Percentiles rank a stretch among this genome's conserved stretches.
Conservation (phyloP, 2,329 filamentous ascomycete species). For the Fusarium sp. region DNA sequence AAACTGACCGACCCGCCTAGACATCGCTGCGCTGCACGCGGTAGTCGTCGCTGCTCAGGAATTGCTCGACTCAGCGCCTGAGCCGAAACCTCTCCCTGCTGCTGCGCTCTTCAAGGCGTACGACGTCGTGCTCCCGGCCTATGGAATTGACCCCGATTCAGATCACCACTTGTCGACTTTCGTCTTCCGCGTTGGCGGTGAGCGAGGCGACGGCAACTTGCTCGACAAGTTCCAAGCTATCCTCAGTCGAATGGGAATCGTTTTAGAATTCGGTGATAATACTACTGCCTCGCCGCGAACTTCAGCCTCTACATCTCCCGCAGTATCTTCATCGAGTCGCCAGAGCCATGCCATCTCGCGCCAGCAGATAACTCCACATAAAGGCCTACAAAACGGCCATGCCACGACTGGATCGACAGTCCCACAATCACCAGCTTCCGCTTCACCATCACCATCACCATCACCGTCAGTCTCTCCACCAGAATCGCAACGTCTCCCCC, state of each 20-base stretch:
- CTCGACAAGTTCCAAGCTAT: slow-evolving; percentile 76
- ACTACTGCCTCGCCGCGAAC: slow-evolving; percentile 38
- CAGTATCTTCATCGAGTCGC: slow-evolving; percentile 33
- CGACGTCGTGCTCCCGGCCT: slow-evolving; percentile 75
- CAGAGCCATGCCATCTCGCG: slow-evolving; percentile 13
- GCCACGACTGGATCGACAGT: slow-evolving; percentile 1
- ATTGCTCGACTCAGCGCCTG: slow-evolving; percentile 64
- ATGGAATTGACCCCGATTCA: slow-evolving; percentile 76
- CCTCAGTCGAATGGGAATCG: slow-evolving; percentile 74
- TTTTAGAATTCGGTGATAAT: slow-evolving; percentile 67
- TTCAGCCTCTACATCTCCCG: slow-evolving; percentile 38
- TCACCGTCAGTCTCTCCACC: slow-evolving; percentile 1
- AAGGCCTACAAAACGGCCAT: slow-evolving; percentile 11
- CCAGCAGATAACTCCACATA: neutral
- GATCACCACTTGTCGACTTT: slow-evolving; percentile 81
- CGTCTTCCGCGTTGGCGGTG: slow-evolving; percentile 79
- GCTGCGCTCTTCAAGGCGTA: slow-evolving; percentile 85
- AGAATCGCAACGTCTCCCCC: neutral
- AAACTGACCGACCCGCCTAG: slow-evolving; percentile 56
- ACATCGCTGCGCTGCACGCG: slow-evolving; percentile 80
- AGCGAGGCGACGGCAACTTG: slow-evolving; percentile 65
- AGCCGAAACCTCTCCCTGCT: slow-evolving; percentile 73
- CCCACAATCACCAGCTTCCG: neutral
- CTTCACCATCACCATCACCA: neutral
- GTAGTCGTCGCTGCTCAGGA: slow-evolving; percentile 78